These are phyloP conservation scores for Iberis pinnata DNA, from an alignment of 345 rosid species.

Conservation along the genomic window DNA sequence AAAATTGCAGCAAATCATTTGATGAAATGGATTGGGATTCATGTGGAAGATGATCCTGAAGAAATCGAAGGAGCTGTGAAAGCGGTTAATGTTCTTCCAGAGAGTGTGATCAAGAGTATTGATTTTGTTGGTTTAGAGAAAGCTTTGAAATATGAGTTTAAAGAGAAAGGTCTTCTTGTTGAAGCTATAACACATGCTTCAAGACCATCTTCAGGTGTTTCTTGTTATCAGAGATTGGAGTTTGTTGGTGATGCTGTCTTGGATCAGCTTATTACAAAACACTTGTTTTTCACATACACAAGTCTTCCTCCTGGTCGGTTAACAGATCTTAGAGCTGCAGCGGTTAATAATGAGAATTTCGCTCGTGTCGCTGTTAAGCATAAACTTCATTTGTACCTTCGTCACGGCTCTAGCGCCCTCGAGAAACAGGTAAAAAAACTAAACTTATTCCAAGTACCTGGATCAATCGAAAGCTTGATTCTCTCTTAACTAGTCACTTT, in stretches of 20 bases:
- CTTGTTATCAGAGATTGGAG: slow-evolving; percentile 91
- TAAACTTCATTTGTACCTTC: slow-evolving; percentile 78
- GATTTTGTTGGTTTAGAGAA: slow-evolving; percentile 69
- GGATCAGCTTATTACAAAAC: slow-evolving; percentile 90
- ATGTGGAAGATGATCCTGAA: slow-evolving; percentile 67
- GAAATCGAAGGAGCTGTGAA: slow-evolving; percentile 36
- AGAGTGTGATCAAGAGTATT: slow-evolving; percentile 64
- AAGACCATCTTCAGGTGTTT: slow-evolving; percentile 85
- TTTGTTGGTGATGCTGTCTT: slow-evolving; percentile 98
- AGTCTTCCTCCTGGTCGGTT: slow-evolving; percentile 92
- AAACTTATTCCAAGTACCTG: too few relatives aligned
- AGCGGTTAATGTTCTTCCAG: slow-evolving; percentile 60
- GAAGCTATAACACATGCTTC: slow-evolving; percentile 99
- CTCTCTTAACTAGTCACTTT: too few relatives aligned
- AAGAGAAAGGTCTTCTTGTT: slow-evolving; percentile 53
- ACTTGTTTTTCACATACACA: slow-evolving; percentile 83
- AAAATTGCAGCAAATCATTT: slow-evolving; percentile 81
- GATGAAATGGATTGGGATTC: slow-evolving; percentile 93
- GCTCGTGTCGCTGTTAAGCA: slow-evolving; percentile 97
- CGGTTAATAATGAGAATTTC: slow-evolving; percentile 95
- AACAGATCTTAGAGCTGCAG: slow-evolving; percentile 98
- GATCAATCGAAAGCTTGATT: too few relatives aligned
- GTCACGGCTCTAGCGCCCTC: slow-evolving; percentile 97
- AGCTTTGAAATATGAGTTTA: slow-evolving; percentile 56
- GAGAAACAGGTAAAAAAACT: slow-evolving; percentile 91